phyloP scores from a whole-genome alignment of 192 early-diverging fungal genomes.

The Podila horticola region DNA sequence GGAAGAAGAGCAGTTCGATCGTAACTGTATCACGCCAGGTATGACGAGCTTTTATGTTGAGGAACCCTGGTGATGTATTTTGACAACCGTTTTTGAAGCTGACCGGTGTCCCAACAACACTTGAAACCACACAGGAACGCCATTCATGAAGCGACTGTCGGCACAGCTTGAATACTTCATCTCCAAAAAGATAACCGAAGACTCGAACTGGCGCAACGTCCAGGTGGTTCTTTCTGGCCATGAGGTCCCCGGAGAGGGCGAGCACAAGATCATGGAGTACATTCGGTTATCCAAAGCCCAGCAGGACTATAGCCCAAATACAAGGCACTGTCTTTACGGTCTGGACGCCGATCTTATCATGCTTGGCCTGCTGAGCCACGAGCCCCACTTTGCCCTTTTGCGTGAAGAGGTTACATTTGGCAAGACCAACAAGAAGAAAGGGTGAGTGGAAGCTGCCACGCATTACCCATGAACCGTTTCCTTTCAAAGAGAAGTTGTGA shows the following conservation, averaged over 20 bases:
- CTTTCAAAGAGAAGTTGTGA: neutral
- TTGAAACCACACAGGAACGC: constrained; percentile 71
- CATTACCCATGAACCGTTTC: neutral
- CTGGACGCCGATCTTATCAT: constrained; percentile 99
- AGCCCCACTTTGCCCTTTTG: constrained; percentile 96
- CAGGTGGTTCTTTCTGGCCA: constrained; percentile 95
- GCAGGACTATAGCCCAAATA: constrained; percentile 87
- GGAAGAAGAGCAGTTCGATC: constrained; percentile 86
- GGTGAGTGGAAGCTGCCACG: constrained; percentile 15
- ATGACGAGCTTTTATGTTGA: neutral
- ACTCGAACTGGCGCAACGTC: constrained; percentile 90
- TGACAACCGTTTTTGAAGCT: too few species aligned
- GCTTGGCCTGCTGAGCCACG: constrained; percentile 94
- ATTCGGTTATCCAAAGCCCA: constrained; percentile 88
- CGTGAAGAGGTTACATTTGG: constrained; percentile 95
- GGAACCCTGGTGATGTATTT: neutral
- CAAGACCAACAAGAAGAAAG: constrained; percentile 63
- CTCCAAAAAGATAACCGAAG: constrained; percentile 86
- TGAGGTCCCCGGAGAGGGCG: constrained; percentile 96
- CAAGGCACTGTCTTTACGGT: constrained; percentile 95
- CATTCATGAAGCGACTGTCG: constrained; percentile 94
- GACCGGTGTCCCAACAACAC: neutral
- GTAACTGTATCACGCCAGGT: constrained; percentile 98
- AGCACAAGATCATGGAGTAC: constrained; percentile 99
- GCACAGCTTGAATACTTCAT: constrained; percentile 91